Base-by-base conservation (phyloP, 305 asterid genomes). In the Petunia hybrid region DNA sequence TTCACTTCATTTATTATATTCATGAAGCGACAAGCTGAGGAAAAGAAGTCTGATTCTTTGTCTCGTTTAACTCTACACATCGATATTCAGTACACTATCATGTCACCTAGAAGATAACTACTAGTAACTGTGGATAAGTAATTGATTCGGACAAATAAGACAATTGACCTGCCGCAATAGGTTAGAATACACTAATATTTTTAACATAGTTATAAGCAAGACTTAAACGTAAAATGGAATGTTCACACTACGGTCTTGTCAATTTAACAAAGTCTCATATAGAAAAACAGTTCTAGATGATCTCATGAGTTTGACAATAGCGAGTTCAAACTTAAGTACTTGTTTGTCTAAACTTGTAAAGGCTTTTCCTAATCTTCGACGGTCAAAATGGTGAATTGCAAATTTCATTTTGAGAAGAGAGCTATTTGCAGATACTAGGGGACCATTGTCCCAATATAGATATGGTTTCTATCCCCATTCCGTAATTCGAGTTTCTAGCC, bases 351-450 rank as follows among this genome's bases (percentile, higher is more conserved):
- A 67, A 41, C 31, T 41, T 41, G 14, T n/a, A 3, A 69, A 69
- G 45, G 36, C 2, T 70, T 40, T 69, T 69, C 40, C 57, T 45
- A 16, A 43, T 69, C 16, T 43, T 16, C 16, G 2, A 69, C 45
- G 1, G 59, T 69, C 76, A 45, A 69, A 69, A 69, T 69, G 45
- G 42, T 31, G 22, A 70, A 46, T 46, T 46, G 77, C 45, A 45
- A 46, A 70, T 13, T 70, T 45, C 1, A 70, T 70, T 70, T 45
- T 45, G n/a, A 46, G 59, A 40, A 40, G 45, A 40, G 45, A 69
- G 41, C 76, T 45, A 69, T 4, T 69, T 43, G 41, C n/a, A 43
- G 41, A 45, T 45, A 45, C 16, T 45, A 45, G 77, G 77, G 77
- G 77, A 45, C 77, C 77, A 70, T 70, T 45, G 41, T 45, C 55